phyloP scores from a whole-genome alignment of 2,329 filamentous ascomycete genomes.

The Colletotrichum scovillei region DNA sequence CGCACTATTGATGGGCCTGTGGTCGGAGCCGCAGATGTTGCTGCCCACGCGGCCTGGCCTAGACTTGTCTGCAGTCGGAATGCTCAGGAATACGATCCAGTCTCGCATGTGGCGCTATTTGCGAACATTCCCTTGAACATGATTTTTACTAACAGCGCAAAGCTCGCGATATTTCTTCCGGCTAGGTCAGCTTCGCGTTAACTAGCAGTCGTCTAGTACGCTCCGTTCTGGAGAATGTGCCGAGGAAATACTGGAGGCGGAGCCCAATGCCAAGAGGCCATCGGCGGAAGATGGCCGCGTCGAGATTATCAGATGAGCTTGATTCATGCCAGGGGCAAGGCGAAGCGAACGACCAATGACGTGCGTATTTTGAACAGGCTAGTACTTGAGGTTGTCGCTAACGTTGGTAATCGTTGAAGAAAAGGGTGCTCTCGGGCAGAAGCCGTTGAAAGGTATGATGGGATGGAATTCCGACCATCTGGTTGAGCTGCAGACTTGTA shows the following conservation, averaged over 20 bases:
- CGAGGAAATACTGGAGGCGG: constrained; percentile 6
- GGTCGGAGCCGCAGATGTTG: neutral
- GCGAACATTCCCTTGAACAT: neutral
- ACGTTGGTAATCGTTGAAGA: neutral
- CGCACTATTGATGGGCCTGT: neutral
- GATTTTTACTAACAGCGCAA: neutral
- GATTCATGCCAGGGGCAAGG: neutral
- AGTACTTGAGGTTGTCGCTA: constrained; percentile 5
- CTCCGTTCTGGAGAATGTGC: neutral
- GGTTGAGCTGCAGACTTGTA: neutral
- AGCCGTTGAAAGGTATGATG: neutral
- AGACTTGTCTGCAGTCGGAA: neutral
- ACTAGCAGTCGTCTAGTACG: neutral
- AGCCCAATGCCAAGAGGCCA: constrained; percentile 11
- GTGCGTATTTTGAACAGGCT: neutral
- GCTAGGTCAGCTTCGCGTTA: neutral
- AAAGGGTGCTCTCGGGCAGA: neutral
- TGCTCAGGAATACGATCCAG: neutral
- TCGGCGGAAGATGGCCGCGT: neutral
- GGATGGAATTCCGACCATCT: neutral
- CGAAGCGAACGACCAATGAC: constrained; percentile 5
- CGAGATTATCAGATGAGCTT: constrained; percentile 29
- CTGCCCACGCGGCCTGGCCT: neutral
- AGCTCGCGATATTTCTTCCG: neutral
- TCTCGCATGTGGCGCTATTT: neutral